These are phyloP conservation scores for Tetrahymena borealis DNA, from an alignment of 73 alveolate species.

Conservation along the genomic window DNA sequence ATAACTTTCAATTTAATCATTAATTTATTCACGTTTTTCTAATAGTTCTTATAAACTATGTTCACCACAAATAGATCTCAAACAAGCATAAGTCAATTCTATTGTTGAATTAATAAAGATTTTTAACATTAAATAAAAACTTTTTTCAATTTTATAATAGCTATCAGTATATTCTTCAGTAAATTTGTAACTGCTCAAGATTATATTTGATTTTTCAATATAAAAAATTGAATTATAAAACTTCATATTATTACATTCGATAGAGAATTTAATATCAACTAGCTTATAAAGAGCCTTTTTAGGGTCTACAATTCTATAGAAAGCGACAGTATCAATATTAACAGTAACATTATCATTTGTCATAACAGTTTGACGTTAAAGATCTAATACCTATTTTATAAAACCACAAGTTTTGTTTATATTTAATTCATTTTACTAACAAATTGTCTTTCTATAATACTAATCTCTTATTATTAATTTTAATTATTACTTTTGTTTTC, in stretches of 20 bases:
- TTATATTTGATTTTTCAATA: no score
- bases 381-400: slow-evolving; percentile 22
- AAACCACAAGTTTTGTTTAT: no score
- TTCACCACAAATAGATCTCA: slow-evolving; percentile 44
- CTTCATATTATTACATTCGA: neutral
- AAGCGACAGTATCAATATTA: slow-evolving; percentile 33
- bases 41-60: slow-evolving; percentile 30
- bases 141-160: neutral
- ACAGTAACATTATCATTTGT: slow-evolving; percentile 42
- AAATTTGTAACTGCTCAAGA: no score
- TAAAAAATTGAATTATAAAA: neutral
- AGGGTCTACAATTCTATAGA: slow-evolving; percentile 28
- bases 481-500: neutral
- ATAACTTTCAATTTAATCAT: slow-evolving; percentile 36
- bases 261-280: neutral
- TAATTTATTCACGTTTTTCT: slow-evolving; percentile 35
- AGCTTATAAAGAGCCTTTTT: slow-evolving; percentile 31
- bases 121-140: neutral
- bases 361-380: slow-evolving; percentile 10
- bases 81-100: slow-evolving; percentile 40
- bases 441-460: neutral
- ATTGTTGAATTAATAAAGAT: slow-evolving; percentile 10
- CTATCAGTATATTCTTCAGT: no score
- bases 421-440: no score
- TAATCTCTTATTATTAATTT: neutral